Evolutionary conservation across 1,284 basidiomycete species (phyloP).

Genomic region (Moesziomyces globuligerus): DNA sequence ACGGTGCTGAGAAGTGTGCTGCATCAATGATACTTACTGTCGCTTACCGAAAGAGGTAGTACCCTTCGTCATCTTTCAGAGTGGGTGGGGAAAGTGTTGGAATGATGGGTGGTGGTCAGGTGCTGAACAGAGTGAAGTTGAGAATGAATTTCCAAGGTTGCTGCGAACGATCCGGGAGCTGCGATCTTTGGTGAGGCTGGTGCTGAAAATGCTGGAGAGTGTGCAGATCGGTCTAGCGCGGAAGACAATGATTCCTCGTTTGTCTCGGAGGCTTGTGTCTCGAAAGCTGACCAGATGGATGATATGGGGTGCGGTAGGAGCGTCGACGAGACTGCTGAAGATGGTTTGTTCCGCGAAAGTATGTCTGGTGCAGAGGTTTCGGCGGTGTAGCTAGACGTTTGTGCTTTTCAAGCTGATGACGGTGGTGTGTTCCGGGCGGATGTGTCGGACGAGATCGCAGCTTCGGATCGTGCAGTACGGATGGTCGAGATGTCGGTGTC

Average conservation of each 20-base stretch:
- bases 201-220: too few species aligned
- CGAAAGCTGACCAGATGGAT: neutral
- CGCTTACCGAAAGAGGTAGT: conserved; percentile 68
- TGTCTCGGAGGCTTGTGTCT: too few species aligned
- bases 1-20: conserved; percentile 77
- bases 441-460: conserved; percentile 4
- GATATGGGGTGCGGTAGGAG: too few species aligned
- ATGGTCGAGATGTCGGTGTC: conserved; percentile 12
- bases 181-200: conserved; percentile 4
- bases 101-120: conserved; percentile 17
- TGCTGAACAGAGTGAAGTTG: conserved; percentile 12
- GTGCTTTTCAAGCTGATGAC: neutral
- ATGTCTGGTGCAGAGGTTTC: too few species aligned
- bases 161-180: conserved; percentile 29
- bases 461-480: conserved; percentile 25
- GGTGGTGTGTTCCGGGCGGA: neutral
- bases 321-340: too few species aligned
- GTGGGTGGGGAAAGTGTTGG: conserved; percentile 5
- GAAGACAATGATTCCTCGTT: too few species aligned
- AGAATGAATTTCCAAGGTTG: neutral
- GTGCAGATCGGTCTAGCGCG: neutral
- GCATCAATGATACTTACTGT: conserved; percentile 62
- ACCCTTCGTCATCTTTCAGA: conserved; percentile 65
- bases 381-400: neutral
- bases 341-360: neutral